These are phyloP conservation scores for Yamadazyma spencermartinsiae DNA, from an alignment of 1,139 yeast species.

Conservation along the genomic window DNA sequence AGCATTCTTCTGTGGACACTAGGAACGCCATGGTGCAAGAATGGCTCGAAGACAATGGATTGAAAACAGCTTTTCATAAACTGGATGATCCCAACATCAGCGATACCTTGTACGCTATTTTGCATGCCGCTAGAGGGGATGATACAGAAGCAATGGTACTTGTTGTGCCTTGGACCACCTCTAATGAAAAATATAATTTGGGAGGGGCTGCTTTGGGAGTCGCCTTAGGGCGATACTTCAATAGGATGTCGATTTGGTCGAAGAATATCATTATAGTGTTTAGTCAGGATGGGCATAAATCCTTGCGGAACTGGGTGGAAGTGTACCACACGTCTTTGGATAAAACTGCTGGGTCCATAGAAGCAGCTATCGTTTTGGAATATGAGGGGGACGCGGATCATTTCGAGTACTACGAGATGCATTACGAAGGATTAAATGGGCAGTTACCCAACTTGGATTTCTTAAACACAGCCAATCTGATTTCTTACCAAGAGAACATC, in stretches of 20 bases:
- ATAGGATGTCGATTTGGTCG: slow-evolving; percentile 91
- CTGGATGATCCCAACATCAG: slow-evolving; percentile 39
- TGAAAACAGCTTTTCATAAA: slow-evolving; percentile 56
- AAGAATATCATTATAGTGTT: slow-evolving; percentile 87
- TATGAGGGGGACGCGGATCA: slow-evolving; percentile 67
- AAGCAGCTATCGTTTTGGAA: slow-evolving; percentile 86
- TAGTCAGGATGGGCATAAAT: slow-evolving; percentile 68
- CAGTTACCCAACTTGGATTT: slow-evolving; percentile 93
- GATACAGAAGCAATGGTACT: slow-evolving; percentile 94
- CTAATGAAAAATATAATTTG: slow-evolving; percentile 61
- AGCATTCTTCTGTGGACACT: slow-evolving; percentile 26
- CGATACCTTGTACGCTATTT: slow-evolving; percentile 72
- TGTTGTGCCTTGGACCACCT: slow-evolving; percentile 79
- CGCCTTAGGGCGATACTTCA: slow-evolving; percentile 76
- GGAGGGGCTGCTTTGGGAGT: slow-evolving; percentile 80
- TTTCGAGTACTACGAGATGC: slow-evolving; percentile 72
- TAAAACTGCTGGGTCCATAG: slow-evolving; percentile 92
- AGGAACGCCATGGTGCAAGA: slow-evolving; percentile 48
- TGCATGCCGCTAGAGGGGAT: slow-evolving; percentile 94
- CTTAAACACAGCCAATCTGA: slow-evolving; percentile 72
- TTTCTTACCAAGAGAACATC: slow-evolving; percentile 74
- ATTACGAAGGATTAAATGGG: slow-evolving; percentile 90
- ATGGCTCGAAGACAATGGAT: slow-evolving; percentile 76
- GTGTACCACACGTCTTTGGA: slow-evolving; percentile 89
- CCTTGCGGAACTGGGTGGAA: slow-evolving; percentile 87